phyloP scores from a whole-genome alignment of 2,329 filamentous ascomycete genomes.

The Penicillium vulpinum region DNA sequence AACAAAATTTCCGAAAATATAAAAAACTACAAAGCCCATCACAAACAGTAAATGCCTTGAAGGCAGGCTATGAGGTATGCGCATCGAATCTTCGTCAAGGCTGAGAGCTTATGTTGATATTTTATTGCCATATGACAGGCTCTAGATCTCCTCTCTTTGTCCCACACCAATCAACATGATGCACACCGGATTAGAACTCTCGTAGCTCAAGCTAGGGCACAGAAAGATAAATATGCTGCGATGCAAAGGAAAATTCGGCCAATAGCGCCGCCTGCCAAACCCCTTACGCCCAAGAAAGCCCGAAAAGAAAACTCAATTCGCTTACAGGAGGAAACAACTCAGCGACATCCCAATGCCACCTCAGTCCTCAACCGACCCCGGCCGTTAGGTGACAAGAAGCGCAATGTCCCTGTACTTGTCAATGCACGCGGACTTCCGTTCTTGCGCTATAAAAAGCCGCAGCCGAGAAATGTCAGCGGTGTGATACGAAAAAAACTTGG shows the following conservation, averaged over 20 bases:
- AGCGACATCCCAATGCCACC: conserved; percentile 34
- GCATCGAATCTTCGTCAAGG: background rate
- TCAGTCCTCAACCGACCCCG: conserved; percentile 40
- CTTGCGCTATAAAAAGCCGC: conserved; percentile 47
- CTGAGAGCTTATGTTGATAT: background rate
- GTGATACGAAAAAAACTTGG: conserved; percentile 39
- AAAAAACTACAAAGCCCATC: conserved; percentile 41
- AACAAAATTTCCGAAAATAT: conserved; percentile 41
- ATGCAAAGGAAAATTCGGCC: conserved; percentile 21
- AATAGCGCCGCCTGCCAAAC: conserved; percentile 18
- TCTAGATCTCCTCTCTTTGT: conserved; percentile 39
- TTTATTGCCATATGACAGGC: conserved; percentile 27
- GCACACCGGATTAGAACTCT: conserved; percentile 28
- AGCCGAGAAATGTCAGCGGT: conserved; percentile 41
- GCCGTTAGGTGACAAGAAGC: conserved; percentile 35
- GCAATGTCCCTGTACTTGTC: conserved; percentile 43
- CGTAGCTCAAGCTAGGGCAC: conserved; percentile 25
- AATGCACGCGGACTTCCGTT: conserved; percentile 46
- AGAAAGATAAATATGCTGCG: conserved; percentile 23
- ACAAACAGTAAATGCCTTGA: conserved; percentile 40
- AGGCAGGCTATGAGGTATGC: conserved; percentile 45
- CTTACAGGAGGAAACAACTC: conserved; percentile 30
- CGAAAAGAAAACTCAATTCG: conserved; percentile 28
- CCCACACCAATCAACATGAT: conserved; percentile 29
- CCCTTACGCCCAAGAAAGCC: conserved; percentile 22